phyloP scores from a whole-genome alignment of 2,329 filamentous ascomycete species.

The Ophiocordyceps camponoti-leonardi region DNA sequence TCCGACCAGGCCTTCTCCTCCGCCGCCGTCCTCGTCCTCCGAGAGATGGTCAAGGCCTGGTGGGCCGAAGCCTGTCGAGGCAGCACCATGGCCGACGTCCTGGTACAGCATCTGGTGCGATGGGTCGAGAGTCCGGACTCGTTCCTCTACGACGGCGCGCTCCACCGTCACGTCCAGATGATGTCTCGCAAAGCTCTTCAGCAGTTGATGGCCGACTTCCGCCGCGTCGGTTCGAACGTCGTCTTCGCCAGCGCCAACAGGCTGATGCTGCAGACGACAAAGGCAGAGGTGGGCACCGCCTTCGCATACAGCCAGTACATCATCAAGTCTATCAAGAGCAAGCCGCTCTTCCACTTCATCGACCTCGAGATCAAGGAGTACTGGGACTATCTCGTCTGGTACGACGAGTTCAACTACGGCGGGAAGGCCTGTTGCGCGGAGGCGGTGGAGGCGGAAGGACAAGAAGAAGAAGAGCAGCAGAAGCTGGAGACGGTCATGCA shows the following conservation, averaged over 20 bases:
- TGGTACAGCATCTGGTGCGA: slow-evolving; percentile 91
- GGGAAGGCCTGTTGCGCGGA: slow-evolving; percentile 81
- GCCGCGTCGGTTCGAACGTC: slow-evolving; percentile 83
- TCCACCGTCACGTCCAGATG: slow-evolving; percentile 97
- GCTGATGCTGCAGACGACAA: slow-evolving; percentile 85
- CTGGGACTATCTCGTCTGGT: slow-evolving; percentile 98
- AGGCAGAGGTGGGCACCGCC: slow-evolving; percentile 89
- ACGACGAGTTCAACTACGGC: slow-evolving; percentile 97
- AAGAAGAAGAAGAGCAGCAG: slow-evolving; percentile 44
- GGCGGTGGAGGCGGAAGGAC: slow-evolving; percentile 54
- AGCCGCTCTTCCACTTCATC: slow-evolving; percentile 91
- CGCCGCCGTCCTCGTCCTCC: slow-evolving; percentile 73
- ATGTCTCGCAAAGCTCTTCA: slow-evolving; percentile 96
- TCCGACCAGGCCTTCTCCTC: slow-evolving; percentile 88
- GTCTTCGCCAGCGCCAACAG: slow-evolving; percentile 88
- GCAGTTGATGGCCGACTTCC: slow-evolving; percentile 92
- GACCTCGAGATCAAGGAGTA: slow-evolving; percentile 97
- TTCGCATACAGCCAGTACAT: slow-evolving; percentile 97
- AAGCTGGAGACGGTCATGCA: slow-evolving; percentile 86
- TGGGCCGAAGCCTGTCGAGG: slow-evolving; percentile 87
- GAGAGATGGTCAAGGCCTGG: slow-evolving; percentile 98
- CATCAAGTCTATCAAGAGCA: slow-evolving; percentile 88
- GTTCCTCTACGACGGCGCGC: slow-evolving; percentile 82
- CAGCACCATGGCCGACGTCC: slow-evolving; percentile 87
- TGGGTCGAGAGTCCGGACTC: slow-evolving; percentile 93